Conservation (phyloP, 2,329 filamentous ascomycete genomes). For the Akanthomyces muscarius region DNA sequence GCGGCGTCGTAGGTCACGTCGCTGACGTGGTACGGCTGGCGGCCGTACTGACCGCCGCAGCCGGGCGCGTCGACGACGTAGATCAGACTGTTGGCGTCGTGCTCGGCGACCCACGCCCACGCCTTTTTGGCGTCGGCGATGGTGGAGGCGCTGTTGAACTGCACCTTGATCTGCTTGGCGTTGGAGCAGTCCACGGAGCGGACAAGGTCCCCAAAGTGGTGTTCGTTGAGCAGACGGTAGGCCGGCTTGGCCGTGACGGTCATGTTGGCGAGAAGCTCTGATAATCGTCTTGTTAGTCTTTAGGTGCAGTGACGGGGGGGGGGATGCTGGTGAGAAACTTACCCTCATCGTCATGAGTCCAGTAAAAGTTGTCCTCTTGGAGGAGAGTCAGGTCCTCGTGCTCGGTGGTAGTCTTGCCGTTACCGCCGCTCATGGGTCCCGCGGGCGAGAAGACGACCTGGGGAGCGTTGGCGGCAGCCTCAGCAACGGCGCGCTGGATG, state of each 20-base stretch:
- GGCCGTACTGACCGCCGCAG: slow-evolving; percentile 16
- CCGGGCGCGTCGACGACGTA: slow-evolving; percentile 13
- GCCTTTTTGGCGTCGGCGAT: slow-evolving; percentile 10
- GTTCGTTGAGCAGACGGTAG: slow-evolving; percentile 17
- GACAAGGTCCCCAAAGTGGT: slow-evolving; percentile 13
- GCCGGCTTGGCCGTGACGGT: slow-evolving; percentile 15
- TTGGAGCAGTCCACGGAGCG: slow-evolving; percentile 16
- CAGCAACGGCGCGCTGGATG: slow-evolving; percentile 13
- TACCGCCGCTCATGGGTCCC: not conserved
- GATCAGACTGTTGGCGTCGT: slow-evolving; percentile 13
- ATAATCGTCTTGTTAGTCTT: not conserved
- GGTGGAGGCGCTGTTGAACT: not conserved
- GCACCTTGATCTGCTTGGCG: slow-evolving; percentile 8
- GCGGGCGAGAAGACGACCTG: slow-evolving; percentile 13
- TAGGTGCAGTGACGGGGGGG: not conserved
- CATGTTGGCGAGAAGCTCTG: slow-evolving; percentile 17
- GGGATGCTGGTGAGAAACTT: not conserved
- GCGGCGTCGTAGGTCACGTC: slow-evolving; percentile 5
- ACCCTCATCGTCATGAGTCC: slow-evolving; percentile 9
- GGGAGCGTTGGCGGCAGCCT: slow-evolving; percentile 11
- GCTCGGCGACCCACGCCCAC: slow-evolving; percentile 13
- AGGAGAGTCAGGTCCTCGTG: slow-evolving; percentile 6
- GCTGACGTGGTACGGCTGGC: slow-evolving; percentile 16
- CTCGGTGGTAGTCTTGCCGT: not conserved
- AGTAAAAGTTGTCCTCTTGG: slow-evolving; percentile 17